Base-by-base conservation (phyloP, 257 asterid genomes). In the Perilla frutescens region DNA sequence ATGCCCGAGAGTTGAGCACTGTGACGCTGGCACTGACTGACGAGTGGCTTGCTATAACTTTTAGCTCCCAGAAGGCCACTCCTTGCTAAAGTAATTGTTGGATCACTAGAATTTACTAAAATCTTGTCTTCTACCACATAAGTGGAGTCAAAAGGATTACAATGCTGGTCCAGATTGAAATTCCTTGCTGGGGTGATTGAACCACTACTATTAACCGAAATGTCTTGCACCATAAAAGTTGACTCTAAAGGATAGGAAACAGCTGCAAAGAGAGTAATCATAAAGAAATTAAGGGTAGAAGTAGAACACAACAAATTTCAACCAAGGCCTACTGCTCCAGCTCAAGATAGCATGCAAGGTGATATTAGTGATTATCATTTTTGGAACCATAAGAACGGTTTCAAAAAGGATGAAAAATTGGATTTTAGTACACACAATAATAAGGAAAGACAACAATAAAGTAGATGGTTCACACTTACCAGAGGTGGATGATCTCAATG, bases 401-500 rank as follows among this genome's bases (percentile, higher is more conserved):
- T 12, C 39, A 29, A 2, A 6, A 55, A 56, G 40, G 1, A 34
- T 34, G 14, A 61, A n/a, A 39, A 66, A 8, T 31, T 39, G 70
- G 54, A 68, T 67, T 62, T 56, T 57, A 70, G 32, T 26, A 69
- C 53, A 45, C 53, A 37, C 11, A 7, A 45, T 20, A 34, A 40
- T 34, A 36, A 50, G 39, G 7, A 50, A 62, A 41, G 12, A 60
- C 4, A 36, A 60, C n/a, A 5, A 7, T 3, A 62, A 50, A 74
- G 20, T 15, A 31, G 34, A 32, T 1, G 10, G 34, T 39, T 45
- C 68, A 32, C n/a, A 81, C 91, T 81, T 77, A 87, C 88, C 60
- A 70, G 59, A 73, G 59, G 53, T 71, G 65, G 59, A 66, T 9
- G 81, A 72, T 77, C 70, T 62, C 44, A 76, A 53, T 53, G 68